Evolutionary conservation across 371 early-diverging fungal genomes (phyloP), one percentile per base, ranked within the genome.

Genomic region (Umbelopsis sp.): DNA sequence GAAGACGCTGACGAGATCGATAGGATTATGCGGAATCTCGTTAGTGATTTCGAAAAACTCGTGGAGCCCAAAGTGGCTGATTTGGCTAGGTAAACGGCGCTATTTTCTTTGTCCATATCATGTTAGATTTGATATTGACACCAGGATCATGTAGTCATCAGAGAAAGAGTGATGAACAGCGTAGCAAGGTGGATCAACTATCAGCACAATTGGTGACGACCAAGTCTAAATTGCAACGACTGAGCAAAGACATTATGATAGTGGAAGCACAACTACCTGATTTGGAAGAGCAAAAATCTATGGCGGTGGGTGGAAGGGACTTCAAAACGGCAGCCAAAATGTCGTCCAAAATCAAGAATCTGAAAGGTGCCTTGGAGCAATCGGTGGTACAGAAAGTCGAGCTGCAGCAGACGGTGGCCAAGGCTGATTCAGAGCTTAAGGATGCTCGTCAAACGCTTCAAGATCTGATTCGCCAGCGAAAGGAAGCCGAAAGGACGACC

Each of bases 171-270:
- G 57, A 57, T 29, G 57, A 57, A 7, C 57, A 57, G 7, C 57
- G 57, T 3, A 35, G 35, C 7, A 57, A 7, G 14, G 57, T 57
- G 0, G 57, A 57, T 12, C 18, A 16, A 6, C 35, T 57, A 18
- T 57, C 35, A 35, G 32, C 57, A 2, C 57, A 35, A 57, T n/a
- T 57, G 3, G 35, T 57, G 0, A 16, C 57, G 4, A 35, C 35
- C 0, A 57, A 57, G 29, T 57, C 57, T 0, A 57, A 57, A 57
- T 32, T 57, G 57, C 57, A 57, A 57, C 57, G 57, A 8, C 29
- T 57, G 57, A 57, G 57, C 37, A 57, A 57, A 57, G 57, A 57
- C 35, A 57, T 57, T 35, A 29, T 57, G 57, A 57, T 57, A 14
- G 57, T 57, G 3, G 57, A 57, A 18, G 22, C 57, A 16, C 57